Evolutionary conservation across 2,329 filamentous ascomycete genomes (phyloP).

Genomic region (Colletotrichum sp.): DNA sequence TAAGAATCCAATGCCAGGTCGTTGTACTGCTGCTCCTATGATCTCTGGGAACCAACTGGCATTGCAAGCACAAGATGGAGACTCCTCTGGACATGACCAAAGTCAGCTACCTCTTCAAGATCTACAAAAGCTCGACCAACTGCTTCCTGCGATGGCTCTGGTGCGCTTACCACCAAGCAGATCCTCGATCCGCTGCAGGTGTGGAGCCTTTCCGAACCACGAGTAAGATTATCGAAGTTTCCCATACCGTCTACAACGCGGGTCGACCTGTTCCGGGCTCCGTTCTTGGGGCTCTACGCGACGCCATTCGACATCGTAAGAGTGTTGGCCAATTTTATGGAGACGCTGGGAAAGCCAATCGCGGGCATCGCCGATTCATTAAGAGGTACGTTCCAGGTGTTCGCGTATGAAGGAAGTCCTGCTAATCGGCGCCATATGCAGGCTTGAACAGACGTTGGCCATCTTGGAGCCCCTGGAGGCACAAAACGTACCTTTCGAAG

Average conservation of each 20-base stretch:
- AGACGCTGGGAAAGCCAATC: not conserved
- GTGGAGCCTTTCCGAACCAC: not conserved
- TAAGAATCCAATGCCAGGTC: not conserved
- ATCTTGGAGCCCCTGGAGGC: not conserved
- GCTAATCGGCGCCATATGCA: not conserved
- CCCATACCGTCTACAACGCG: fast-evolving
- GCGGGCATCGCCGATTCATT: not conserved
- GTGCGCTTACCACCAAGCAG: not conserved
- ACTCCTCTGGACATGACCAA: not conserved
- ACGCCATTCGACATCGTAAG: not conserved
- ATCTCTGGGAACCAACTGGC: fast-evolving
- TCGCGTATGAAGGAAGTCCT: fast-evolving
- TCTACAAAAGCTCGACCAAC: not conserved
- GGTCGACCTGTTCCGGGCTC: fast-evolving
- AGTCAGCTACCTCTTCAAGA: not conserved
- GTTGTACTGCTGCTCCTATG: not conserved
- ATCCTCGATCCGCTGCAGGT: not conserved
- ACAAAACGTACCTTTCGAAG: not conserved
- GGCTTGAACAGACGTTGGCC: not conserved
- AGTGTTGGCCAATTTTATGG: not conserved
- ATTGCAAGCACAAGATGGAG: not conserved
- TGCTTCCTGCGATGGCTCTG: not conserved
- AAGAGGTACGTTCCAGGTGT: not conserved
- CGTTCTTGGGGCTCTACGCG: not conserved
- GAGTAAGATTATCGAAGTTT: fast-evolving